phyloP scores from a whole-genome alignment of 2,329 filamentous ascomycete genomes.

The Fusarium oxysporum region DNA sequence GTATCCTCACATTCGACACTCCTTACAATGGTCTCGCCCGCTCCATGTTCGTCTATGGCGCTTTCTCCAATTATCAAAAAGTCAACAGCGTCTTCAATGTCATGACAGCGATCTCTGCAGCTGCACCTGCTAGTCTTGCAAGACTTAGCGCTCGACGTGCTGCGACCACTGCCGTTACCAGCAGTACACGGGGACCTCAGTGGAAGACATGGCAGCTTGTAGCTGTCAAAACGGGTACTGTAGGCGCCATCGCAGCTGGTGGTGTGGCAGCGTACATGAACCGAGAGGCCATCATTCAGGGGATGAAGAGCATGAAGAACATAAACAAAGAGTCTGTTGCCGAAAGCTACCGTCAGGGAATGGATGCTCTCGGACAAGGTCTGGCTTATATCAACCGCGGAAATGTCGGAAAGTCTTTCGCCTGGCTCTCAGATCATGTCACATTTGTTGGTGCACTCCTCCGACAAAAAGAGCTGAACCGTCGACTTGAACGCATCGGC shows the following conservation, averaged over 20 bases:
- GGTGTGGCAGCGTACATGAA: slow-evolving; percentile 86
- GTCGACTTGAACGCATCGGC: slow-evolving; percentile 72
- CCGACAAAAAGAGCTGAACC: slow-evolving; percentile 76
- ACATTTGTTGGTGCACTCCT: slow-evolving; percentile 86
- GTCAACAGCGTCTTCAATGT: slow-evolving; percentile 68
- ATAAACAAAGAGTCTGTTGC: slow-evolving; percentile 61
- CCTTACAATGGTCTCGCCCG: slow-evolving; percentile 77
- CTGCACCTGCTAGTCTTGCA: slow-evolving; percentile 60
- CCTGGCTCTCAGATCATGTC: slow-evolving; percentile 84
- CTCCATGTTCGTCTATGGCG: slow-evolving; percentile 70
- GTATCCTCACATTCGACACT: slow-evolving; percentile 85
- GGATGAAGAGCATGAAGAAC: slow-evolving; percentile 59
- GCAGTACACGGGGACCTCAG: slow-evolving; percentile 50
- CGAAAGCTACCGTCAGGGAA: slow-evolving; percentile 61
- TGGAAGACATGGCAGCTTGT: slow-evolving; percentile 71
- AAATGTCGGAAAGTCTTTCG: slow-evolving; percentile 74
- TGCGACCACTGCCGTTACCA: slow-evolving; percentile 32
- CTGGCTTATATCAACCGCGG: slow-evolving; percentile 68
- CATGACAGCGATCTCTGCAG: slow-evolving; percentile 64
- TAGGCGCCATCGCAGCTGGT: slow-evolving; percentile 82
- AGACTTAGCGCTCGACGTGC: slow-evolving; percentile 38
- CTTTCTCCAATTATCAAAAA: slow-evolving; percentile 69
- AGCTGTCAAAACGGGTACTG: slow-evolving; percentile 83
- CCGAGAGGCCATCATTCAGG: slow-evolving; percentile 72
- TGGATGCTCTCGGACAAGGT: slow-evolving; percentile 64